Evolutionary conservation across 345 rosid genomes (phyloP), one percentile per base, ranked within the genome.

Genomic region (Populus simonii): DNA sequence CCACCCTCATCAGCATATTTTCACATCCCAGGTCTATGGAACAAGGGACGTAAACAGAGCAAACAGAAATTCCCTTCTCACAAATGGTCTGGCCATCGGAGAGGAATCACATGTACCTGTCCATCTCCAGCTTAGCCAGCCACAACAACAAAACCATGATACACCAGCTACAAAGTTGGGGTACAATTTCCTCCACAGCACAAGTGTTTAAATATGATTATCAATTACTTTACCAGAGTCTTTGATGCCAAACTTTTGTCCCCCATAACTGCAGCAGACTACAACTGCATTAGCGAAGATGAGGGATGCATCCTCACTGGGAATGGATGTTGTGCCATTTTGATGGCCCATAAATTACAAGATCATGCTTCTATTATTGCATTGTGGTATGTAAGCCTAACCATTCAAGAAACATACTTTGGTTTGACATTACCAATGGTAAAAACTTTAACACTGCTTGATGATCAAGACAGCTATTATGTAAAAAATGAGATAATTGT

Each of bases 61-160:
- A 83, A 78, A 71, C 36, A 76, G 77, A 67, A 81, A 49, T 72
- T 66, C 85, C 76, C 79, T 87, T 76, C 85, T 80, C 76, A 84
- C 79, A 76, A 85, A 86, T 85, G 85, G 89, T 80, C 87, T 76
- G 72, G 81, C 74, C 74, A 76, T 74, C 63, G 88, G 66, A 70
- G 94, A 89, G 68, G 94, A 90, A 77, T 85, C 88, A 8, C 83
- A 81, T 74, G 82, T 73, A 71, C 92, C 92, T 74, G 89, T 81
- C 69, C 82, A 76, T 72, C 94, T 92, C 85, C 96, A 87, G 78
- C 89, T 89, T 76, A 88, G 91, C 82, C 90, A 86, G 86, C 92
- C 93, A 70, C 85, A 79, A 69, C 89, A 88, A 74, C 82, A 85
- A 77, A 86, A 78, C 74, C 76, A 82, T 11, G 84, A 88, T 72